A percentile compares a stretch with the other conserved stretches of the same genome.
Evolutionary conservation across 495 filamentous ascomycete genomes (phyloP).

Genomic region (Geoglossum glabrum): DNA sequence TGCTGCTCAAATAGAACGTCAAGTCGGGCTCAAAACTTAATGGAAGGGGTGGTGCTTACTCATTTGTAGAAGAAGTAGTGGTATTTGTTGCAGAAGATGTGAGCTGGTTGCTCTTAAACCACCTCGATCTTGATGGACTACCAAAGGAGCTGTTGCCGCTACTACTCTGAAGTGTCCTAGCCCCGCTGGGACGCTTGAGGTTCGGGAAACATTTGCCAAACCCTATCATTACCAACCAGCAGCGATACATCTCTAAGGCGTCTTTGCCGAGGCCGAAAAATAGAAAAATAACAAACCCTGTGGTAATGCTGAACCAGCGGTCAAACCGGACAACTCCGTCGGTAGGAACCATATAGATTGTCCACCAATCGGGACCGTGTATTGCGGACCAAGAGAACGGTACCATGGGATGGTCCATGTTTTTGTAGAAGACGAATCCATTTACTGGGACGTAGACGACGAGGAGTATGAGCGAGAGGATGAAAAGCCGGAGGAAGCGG

Average conservation of each 20-base stretch:
- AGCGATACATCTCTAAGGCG: conserved; percentile 50
- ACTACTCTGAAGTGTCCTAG: neutral
- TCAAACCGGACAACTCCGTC: conserved; percentile 34
- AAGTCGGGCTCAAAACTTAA: too few species aligned
- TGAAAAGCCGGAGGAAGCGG: conserved; percentile 59
- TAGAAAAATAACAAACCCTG: conserved; percentile 41
- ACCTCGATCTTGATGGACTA: neutral
- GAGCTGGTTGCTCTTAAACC: neutral
- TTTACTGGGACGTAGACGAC: conserved; percentile 43
- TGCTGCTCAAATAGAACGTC: too few species aligned
- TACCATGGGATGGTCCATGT: conserved; percentile 25
- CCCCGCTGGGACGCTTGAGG: neutral
- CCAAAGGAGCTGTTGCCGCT: neutral
- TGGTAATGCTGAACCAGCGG: conserved; percentile 44
- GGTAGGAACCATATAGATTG: conserved; percentile 41
- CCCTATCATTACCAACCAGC: conserved; percentile 27
- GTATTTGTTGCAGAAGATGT: neutral
- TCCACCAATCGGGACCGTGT: conserved; percentile 36
- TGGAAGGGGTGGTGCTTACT: neutral
- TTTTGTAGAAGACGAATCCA: conserved; percentile 35
- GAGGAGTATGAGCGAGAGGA: conserved; percentile 48
- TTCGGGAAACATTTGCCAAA: conserved; percentile 27
- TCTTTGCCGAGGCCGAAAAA: conserved; percentile 73
- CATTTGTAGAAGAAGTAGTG: neutral
- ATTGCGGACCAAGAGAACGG: conserved; percentile 32